Conservation (phyloP, 495 filamentous ascomycete genomes). For the Aspergillus leporis region DNA sequence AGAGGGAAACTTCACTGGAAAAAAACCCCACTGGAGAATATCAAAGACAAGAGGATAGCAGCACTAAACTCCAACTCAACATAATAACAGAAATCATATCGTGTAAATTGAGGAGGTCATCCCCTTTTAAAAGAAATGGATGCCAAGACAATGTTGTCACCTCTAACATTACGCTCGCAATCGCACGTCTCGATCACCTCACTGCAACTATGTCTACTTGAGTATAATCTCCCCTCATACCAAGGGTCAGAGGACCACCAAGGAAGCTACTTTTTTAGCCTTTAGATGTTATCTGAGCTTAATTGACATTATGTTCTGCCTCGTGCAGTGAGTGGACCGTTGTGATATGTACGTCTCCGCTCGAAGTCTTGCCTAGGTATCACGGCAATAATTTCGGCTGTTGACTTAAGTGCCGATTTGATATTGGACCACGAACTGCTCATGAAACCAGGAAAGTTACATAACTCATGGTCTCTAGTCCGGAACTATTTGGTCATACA, state of each 20-base stretch:
- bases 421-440: not conserved
- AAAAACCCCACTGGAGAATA: not conserved
- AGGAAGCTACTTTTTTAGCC: constrained; percentile 19
- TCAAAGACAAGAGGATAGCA: not conserved
- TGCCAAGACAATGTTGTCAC: constrained; percentile 36
- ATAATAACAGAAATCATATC: not conserved
- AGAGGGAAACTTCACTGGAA: not conserved
- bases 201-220: constrained; percentile 20
- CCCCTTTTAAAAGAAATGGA: constrained; percentile 18
- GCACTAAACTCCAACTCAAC: not conserved
- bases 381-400: constrained; percentile 35
- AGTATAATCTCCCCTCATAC: constrained; percentile 11
- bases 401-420: constrained; percentile 18
- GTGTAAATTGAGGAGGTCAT: not conserved
- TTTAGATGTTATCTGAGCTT: constrained; percentile 26
- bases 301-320: constrained; percentile 14
- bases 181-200: constrained; percentile 40
- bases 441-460: not conserved
- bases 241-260: constrained; percentile 12
- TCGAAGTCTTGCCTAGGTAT: constrained; percentile 12
- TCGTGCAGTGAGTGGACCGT: constrained; percentile 16
- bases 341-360: constrained; percentile 18
- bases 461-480: not conserved
- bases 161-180: constrained; percentile 29
- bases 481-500: not conserved